Percentiles rank a stretch among this genome's conserved stretches.
Evolutionary conservation across 2,329 filamentous ascomycete genomes (phyloP).

Genomic region (Fusarium buharicum): DNA sequence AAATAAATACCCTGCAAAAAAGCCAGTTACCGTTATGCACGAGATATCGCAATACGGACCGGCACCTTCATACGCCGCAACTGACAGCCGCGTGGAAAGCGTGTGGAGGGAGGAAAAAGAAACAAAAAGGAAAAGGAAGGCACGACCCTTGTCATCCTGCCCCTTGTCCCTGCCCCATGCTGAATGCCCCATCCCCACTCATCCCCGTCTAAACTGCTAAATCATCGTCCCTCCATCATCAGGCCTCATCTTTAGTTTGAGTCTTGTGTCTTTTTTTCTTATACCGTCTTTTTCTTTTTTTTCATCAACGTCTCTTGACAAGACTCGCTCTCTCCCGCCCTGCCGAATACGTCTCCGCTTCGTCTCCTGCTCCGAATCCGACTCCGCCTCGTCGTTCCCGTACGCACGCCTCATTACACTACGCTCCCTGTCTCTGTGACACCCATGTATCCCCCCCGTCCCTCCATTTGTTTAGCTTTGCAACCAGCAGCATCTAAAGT

Average conservation of each 20-base stretch:
- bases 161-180: constrained; percentile 45
- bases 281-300: constrained; percentile 17
- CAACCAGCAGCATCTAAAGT: constrained; percentile 30
- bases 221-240: constrained; percentile 31
- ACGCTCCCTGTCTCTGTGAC: constrained; percentile 31
- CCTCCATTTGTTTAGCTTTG: constrained; percentile 22
- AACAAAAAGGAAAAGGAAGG: constrained; percentile 31
- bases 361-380: constrained; percentile 9
- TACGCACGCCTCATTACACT: constrained; percentile 29
- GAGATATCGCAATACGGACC: constrained; percentile 15
- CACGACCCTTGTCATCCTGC: constrained; percentile 26
- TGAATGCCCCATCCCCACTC: constrained; percentile 43
- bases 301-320: constrained; percentile 3
- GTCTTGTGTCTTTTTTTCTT: constrained; percentile 3
- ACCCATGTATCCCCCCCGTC: constrained; percentile 36
- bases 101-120: constrained; percentile 28
- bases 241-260: constrained; percentile 10
- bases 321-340: not conserved
- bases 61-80: constrained; percentile 36
- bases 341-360: constrained; percentile 19
- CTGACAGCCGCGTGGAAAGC: constrained; percentile 31
- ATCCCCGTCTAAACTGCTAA: constrained; percentile 28
- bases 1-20: constrained; percentile 6
- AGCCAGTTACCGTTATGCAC: not conserved
- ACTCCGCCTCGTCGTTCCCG: constrained; percentile 24